These are phyloP conservation scores for Kwoniella dendrophila DNA, from an alignment of 768 basidiomycete genomes.

Conservation along the genomic window DNA sequence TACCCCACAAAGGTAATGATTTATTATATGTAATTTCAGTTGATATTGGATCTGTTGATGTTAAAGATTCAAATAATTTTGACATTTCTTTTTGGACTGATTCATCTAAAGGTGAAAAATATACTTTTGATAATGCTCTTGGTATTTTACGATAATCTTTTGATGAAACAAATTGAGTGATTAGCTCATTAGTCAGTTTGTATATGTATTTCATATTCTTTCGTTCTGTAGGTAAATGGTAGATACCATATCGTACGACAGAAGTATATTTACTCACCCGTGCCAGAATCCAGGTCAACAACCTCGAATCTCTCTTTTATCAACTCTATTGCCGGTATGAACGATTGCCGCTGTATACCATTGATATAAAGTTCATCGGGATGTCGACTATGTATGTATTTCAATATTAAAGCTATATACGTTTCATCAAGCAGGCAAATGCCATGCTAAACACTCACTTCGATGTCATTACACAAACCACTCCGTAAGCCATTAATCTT, in stretches of 20 bases:
- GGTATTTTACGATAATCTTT: conserved; percentile 93
- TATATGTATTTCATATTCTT: background rate
- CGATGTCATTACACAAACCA: conserved; percentile 93
- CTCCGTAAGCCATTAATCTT: conserved; percentile 79
- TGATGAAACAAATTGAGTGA: background rate
- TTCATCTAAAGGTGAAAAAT: conserved; percentile 76
- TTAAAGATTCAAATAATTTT: conserved; percentile 79
- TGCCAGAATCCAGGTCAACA: conserved; percentile 92
- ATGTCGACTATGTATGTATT: conserved; percentile 71
- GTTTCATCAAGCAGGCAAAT: background rate
- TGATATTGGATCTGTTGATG: conserved; percentile 30
- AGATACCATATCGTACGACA: background rate
- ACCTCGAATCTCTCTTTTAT: conserved; percentile 84
- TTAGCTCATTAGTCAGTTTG: background rate
- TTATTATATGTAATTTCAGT: conserved; percentile 64
- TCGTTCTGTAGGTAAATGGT: background rate
- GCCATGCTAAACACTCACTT: conserved; percentile 67
- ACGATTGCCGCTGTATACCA: conserved; percentile 92
- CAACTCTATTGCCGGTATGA: conserved; percentile 90
- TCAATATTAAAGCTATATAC: background rate
- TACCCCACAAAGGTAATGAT: conserved; percentile 82
- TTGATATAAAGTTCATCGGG: conserved; percentile 98
- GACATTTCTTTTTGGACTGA: conserved; percentile 71
- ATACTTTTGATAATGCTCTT: conserved; percentile 88
- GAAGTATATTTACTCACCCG: conserved; percentile 62